Percentiles rank a stretch among this genome's conserved stretches.
Evolutionary conservation across 2,329 filamentous ascomycete species (phyloP).

Genomic region (Diplodia corticola): DNA sequence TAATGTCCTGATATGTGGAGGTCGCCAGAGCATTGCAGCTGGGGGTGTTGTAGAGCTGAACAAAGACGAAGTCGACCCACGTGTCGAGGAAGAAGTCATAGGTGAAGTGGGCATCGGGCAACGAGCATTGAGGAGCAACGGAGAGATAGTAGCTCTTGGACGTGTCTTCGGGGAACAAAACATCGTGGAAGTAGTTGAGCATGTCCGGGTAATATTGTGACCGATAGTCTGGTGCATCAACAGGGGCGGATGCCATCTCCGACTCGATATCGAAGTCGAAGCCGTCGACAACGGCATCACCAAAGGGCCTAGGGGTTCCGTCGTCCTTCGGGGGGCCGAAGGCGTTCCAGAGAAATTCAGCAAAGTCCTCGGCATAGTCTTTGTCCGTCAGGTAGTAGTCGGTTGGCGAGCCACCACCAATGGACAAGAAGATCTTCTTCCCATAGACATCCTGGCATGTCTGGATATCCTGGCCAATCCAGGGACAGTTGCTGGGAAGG

Average conservation of each 20-base stretch:
- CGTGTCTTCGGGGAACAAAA: conserved; percentile 38
- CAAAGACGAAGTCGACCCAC: conserved; percentile 60
- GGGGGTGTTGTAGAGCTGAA: conserved; percentile 67
- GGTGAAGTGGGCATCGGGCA: conserved; percentile 61
- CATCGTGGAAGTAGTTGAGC: conserved; percentile 49
- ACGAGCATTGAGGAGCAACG: conserved; percentile 69
- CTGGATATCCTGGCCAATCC: conserved; percentile 47
- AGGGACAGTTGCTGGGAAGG: conserved; percentile 46
- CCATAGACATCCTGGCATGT: conserved; percentile 62
- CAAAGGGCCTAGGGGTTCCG: conserved; percentile 64
- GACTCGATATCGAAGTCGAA: conserved; percentile 78
- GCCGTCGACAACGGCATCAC: conserved; percentile 65
- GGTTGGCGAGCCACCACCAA: conserved; percentile 58
- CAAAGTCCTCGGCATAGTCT: conserved; percentile 47
- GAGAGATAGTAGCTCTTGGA: conserved; percentile 60
- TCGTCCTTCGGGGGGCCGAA: conserved; percentile 60
- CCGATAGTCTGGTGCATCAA: conserved; percentile 31
- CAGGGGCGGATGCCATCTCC: conserved; percentile 51
- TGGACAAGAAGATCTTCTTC: conserved; percentile 71
- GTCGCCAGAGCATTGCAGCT: conserved; percentile 53
- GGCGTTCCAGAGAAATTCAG: conserved; percentile 67
- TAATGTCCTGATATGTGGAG: conserved; percentile 37
- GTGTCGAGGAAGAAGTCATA: conserved; percentile 57
- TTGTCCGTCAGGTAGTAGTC: conserved; percentile 64
- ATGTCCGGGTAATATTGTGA: conserved; percentile 49